phyloP scores from a whole-genome alignment of 306 rosid genomes.

The Acmispon strigosus region DNA sequence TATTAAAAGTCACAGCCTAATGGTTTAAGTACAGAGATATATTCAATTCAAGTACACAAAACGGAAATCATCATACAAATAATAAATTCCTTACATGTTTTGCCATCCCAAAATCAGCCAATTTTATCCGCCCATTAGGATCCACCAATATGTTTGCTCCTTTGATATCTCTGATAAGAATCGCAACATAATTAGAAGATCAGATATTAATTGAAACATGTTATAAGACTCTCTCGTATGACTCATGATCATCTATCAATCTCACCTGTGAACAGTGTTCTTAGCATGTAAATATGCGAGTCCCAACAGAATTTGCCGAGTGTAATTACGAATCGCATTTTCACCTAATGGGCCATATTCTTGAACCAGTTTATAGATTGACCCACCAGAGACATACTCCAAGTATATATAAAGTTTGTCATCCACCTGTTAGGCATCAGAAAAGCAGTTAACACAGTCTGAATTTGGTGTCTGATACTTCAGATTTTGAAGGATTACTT shows the following conservation, averaged over 20 bases:
- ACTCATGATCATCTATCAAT: background rate
- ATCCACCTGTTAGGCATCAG: conserved; percentile 45
- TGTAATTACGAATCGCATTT: conserved; percentile 75
- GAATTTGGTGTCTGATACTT: background rate
- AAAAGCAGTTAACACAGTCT: conserved; percentile 9
- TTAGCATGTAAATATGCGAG: conserved; percentile 89
- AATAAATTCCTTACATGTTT: conserved; percentile 64
- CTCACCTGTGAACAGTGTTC: conserved; percentile 90
- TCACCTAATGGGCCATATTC: conserved; percentile 87
- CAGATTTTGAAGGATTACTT: background rate
- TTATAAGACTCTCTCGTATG: background rate
- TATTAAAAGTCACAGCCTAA: conserved; percentile 19
- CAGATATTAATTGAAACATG: background rate
- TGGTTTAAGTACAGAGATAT: conserved; percentile 29
- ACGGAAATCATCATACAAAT: conserved; percentile 43
- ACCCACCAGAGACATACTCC: conserved; percentile 95
- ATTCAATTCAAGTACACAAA: conserved; percentile 45
- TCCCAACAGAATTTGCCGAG: conserved; percentile 84
- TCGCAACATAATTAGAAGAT: conserved; percentile 21
- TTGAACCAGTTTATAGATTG: conserved; percentile 81
- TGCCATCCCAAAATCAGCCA: conserved; percentile 99
- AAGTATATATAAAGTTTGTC: conserved; percentile 84
- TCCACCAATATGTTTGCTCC: conserved; percentile 97
- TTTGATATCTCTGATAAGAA: conserved; percentile 76
- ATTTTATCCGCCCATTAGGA: conserved; percentile 79